Base-by-base conservation (phyloP, 345 rosid species). In the Viola odorata region DNA sequence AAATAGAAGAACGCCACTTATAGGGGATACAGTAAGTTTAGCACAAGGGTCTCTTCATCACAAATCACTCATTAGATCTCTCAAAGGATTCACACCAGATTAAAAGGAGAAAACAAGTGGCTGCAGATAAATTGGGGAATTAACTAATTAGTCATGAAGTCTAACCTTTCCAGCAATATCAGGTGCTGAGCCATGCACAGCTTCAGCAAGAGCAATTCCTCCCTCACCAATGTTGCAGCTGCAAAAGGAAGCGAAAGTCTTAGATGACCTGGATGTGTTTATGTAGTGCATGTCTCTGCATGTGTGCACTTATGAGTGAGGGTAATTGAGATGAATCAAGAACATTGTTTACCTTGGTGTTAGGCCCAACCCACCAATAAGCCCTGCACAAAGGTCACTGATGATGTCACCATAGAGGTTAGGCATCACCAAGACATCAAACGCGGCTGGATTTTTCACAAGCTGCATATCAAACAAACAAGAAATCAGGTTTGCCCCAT, bases 161-260 rank as follows among this genome's bases (percentile, higher is more conserved):
- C 77, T 63, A 61, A 74, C 82, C 82, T 78, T 78, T 65, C 99
- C 99, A 44, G 99, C 96, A 60, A 95, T 95, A 78, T 95, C 98
- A 73, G 99, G 99, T 40, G 99, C 99, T 58, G 99, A 95, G 59
- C 99, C 99, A 66, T 95, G 99, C 7, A 95, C 99, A 63, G 99
- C 99, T 83, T 95, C 99, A 55, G 99, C 99, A 58, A 95, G 96
- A 17, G 98, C 98, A 53, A 91, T 91, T 45, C 96, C 99, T 74
- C 94, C 96, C 75, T 95, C 96, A 10, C 99, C 99, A 75, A 95
- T 96, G 85, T 88, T 95, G 82, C 94, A 87, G 83, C 99, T 91
- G 91, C 53, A 64, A 37, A 45, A 45, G 60, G 57, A 68, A 40
- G 17, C 41, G 67, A 10, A 60, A 32, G 14, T 8, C 11, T 52